Percentiles rank a stretch among this genome's conserved stretches.
phyloP scores from a whole-genome alignment of 768 basidiomycete genomes.

The Scleroderma bovista region DNA sequence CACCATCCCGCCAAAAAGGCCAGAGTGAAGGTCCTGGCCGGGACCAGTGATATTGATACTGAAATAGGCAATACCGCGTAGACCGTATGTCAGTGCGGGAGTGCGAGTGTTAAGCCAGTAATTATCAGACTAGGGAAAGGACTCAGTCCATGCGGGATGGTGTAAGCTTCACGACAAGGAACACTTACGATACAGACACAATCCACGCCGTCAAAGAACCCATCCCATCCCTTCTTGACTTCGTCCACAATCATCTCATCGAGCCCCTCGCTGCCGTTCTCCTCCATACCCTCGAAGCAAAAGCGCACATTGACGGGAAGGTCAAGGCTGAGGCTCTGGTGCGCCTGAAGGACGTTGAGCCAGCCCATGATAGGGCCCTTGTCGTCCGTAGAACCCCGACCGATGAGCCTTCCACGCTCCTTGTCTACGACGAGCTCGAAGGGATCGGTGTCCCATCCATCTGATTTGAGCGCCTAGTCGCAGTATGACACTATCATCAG shows the following conservation, averaged over 20 bases:
- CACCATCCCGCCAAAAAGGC: constrained; percentile 71
- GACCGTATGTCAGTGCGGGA: constrained; percentile 73
- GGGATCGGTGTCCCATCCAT: constrained; percentile 71
- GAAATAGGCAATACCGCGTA: constrained; percentile 81
- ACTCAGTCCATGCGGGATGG: background rate
- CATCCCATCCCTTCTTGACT: constrained; percentile 48
- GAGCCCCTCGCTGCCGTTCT: constrained; percentile 78
- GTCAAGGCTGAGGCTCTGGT: constrained; percentile 54
- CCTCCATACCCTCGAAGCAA: constrained; percentile 95
- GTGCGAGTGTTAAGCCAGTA: constrained; percentile 83
- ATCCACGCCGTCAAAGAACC: constrained; percentile 78
- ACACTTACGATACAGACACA: constrained; percentile 77
- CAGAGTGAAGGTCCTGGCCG: constrained; percentile 81
- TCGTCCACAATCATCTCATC: constrained; percentile 77
- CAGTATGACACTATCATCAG: background rate
- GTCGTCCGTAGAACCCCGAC: constrained; percentile 84
- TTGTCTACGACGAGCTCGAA: constrained; percentile 24
- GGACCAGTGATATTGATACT: constrained; percentile 76
- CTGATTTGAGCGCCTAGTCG: constrained; percentile 41
- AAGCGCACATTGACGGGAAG: constrained; percentile 85
- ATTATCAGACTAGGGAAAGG: constrained; percentile 61
- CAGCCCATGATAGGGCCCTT: constrained; percentile 88
- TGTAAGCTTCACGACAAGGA: background rate
- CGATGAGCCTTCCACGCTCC: constrained; percentile 54
- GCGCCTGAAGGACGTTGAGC: constrained; percentile 87